Evolutionary conservation across 129 eudicot genomes (phyloP).

Genomic region (carrot (Daucus carota)): DNA sequence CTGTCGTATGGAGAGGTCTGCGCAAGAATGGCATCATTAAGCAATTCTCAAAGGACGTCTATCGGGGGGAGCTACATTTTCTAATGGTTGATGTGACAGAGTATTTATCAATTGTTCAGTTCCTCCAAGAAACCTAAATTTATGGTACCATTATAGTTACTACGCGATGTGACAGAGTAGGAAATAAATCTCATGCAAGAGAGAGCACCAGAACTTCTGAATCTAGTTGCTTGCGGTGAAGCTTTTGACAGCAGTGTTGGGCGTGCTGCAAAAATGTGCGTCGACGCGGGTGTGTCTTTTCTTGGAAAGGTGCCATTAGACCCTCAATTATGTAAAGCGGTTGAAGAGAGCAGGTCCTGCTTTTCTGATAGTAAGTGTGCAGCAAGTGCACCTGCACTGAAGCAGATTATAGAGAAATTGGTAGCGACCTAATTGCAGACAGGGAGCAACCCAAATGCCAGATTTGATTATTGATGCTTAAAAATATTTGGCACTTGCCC

Average conservation of each 20-base stretch:
- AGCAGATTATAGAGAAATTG: conserved; percentile 52
- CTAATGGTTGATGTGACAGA: conserved; percentile 91
- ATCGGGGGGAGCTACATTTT: conserved; percentile 91
- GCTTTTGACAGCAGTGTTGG: conserved; percentile 88
- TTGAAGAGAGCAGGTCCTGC: conserved; percentile 87
- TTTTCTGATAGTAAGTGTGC: conserved; percentile 53
- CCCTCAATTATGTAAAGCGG: conserved; percentile 82
- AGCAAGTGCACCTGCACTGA: conserved; percentile 65
- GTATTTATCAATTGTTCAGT: conserved; percentile 75
- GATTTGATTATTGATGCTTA: conserved; percentile 26
- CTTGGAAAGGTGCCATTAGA: conserved; percentile 86
- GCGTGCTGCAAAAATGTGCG: conserved; percentile 73
- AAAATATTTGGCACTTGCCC: background rate
- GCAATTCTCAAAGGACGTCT: conserved; percentile 73
- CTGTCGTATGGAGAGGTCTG: conserved; percentile 87
- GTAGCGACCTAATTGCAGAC: conserved; percentile 30
- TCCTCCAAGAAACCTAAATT: conserved; percentile 69
- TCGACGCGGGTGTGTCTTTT: conserved; percentile 72
- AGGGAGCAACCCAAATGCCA: conserved; percentile 23
- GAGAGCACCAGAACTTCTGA: conserved; percentile 61
- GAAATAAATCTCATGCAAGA: conserved; percentile 39
- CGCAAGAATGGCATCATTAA: conserved; percentile 82
- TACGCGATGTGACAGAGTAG: conserved; percentile 66
- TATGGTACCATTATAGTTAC: conserved; percentile 90
- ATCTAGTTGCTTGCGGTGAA: conserved; percentile 51